Evolutionary conservation across 805 yeast species (phyloP), one percentile per base, ranked within the genome.

Genomic region (Tetrapisispora pingtungensis): DNA sequence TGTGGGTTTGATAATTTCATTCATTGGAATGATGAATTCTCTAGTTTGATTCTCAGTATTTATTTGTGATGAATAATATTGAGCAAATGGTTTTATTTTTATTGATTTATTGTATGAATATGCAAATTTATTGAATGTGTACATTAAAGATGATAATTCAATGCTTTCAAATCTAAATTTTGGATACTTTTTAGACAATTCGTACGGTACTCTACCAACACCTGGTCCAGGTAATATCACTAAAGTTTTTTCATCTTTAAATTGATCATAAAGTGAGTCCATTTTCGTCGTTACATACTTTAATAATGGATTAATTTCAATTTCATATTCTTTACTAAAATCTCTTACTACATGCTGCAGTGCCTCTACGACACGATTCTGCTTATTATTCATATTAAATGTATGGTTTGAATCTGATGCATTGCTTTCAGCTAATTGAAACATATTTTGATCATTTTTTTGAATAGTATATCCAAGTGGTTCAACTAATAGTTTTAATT

Each of bases 151-250:
- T 3, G 90, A 83, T 55, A 72, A 77, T 57, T 89, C 97, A 28
- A 86, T 73, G 0, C 94, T 80, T 47, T 80, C 81, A 0, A 86
- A 88, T 0, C 61, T 61, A 48, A 68, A 73, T 7, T 66, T 47
- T 39, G 70, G 65, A 36, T 69, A 71, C 10, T 46, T 47, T 1
- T 47, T 41, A 0, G 73, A 62, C 22, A 86, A 47, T 47, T 80
- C 85, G 56, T 79, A 80, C 1, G 95, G 80, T 0, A 87, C 65
- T 50, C 87, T 68, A 0, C 96, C 96, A 22, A 84, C 67, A 0
- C 97, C 97, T 1, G 93, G 77, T 0, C 97, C 97, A 0, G 97
- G 97, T 1, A 85, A 75, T 4, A 89, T 64, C 0, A 86, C 71
- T 12, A 75, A 62, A 0, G 84, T 75, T 6, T 66, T 63, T 27